Conservation (phyloP, 139 green algal species). For the Chlamydomonas incerta region DNA sequence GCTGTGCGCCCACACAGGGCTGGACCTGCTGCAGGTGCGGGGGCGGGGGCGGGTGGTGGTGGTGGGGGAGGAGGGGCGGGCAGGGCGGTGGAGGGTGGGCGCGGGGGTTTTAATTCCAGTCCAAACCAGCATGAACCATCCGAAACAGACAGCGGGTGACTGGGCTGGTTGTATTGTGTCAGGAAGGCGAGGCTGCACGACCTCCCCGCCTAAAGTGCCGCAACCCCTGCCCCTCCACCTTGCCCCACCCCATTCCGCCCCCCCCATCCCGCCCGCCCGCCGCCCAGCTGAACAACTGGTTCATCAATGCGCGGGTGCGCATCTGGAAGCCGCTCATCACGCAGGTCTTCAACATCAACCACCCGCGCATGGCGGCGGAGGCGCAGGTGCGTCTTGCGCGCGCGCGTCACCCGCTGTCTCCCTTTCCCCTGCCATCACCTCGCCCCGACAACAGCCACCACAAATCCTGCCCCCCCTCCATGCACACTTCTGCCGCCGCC, state of each 20-base stretch:
- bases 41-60: background rate
- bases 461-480: background rate
- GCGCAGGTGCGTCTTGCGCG: slow-evolving; percentile 49
- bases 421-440: too few relatives aligned
- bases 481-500: background rate
- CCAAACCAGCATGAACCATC: too few relatives aligned
- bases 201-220: too few relatives aligned
- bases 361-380: slow-evolving; percentile 24
- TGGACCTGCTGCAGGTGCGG: slow-evolving; percentile 53
- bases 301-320: slow-evolving; percentile 69
- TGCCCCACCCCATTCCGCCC: background rate
- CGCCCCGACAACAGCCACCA: too few relatives aligned
- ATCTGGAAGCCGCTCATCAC: slow-evolving; percentile 65
- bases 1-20: slow-evolving; percentile 47
- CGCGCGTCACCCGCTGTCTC: background rate
- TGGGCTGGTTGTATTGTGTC: too few relatives aligned
- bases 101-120: too few relatives aligned
- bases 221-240: background rate
- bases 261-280: too few relatives aligned
- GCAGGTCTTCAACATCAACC: slow-evolving; percentile 46
- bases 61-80: too few relatives aligned
- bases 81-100: too few relatives aligned
- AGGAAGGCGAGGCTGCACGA: too few relatives aligned
- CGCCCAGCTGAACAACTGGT: slow-evolving; percentile 68
- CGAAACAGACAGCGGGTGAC: too few relatives aligned